Base-by-base conservation (phyloP, 2,329 filamentous ascomycete genomes). In the Ophiostoma himal-ulmi region DNA sequence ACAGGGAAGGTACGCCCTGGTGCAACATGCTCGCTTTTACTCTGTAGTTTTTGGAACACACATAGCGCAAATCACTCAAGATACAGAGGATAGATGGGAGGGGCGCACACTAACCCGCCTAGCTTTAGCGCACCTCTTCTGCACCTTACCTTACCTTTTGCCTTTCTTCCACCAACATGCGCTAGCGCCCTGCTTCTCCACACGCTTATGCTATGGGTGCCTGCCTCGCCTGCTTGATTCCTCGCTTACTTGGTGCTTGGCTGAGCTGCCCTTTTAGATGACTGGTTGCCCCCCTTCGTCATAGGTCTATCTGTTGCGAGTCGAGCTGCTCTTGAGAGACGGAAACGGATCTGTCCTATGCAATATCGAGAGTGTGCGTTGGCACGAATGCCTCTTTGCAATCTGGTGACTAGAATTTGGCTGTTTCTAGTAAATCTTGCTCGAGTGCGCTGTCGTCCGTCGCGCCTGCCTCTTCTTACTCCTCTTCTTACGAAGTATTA, bases 41-140 rank as follows among this genome's bases (percentile, higher is more conserved):
- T 68, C 69, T 70, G 69, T 70, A 70, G 17, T 26, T 69, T 62
- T 69, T 62, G 70, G 70, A 67, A 71, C 69, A 34, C 77, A 64
- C 30, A 62, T 30, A 20, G 60, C 34, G 30, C 30, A n/a, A 64
- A n/a, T 64, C 71, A 30, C 82, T 74, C 22, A 60, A 60, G 30
- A 30, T 14, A 39, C 39, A 39, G 36, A 65, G 37, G 48, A 60
- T 36, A 14, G 10, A 11, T 10, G 14, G 26, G 68, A 67, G 70
- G 70, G 67, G 67, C 37, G 52, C 6, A 34, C 70, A 36, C 69
- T 70, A 70, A 39, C 54, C 44, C 20, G 34, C 54, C 22, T 37
- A 13, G 26, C 26, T 37, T 57, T 57, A 57, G 52, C 52, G 52
- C 52, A 57, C 52, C n/a, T 57, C 52, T 57, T 57, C n/a, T 57